Conservation (phyloP, 2,329 filamentous ascomycete species). For the Epichloe sylvatica region DNA sequence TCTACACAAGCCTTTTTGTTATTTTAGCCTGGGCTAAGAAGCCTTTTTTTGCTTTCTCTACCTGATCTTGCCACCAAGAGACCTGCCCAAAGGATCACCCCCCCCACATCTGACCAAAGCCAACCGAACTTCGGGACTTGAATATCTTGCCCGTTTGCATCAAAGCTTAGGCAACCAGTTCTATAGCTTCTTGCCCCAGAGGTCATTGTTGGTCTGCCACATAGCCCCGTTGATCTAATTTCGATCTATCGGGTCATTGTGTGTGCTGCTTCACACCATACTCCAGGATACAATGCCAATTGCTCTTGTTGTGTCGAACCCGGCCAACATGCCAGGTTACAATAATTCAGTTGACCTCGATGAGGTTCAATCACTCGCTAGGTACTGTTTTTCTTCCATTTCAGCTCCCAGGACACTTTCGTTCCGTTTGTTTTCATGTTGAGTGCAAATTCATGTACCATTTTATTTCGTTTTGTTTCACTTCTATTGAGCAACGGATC, state of each 20-base stretch:
- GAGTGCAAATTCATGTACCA: constrained; percentile 7
- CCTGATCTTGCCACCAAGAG: constrained; percentile 9
- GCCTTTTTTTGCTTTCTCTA: constrained; percentile 8
- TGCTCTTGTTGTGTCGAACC: constrained; percentile 33
- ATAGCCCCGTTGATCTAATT: constrained; percentile 3
- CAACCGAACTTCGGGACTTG: constrained; percentile 11
- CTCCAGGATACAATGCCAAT: constrained; percentile 27
- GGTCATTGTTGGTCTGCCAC: constrained; percentile 1
- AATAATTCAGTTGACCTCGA: constrained; percentile 39
- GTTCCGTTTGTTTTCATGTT: constrained; percentile 14
- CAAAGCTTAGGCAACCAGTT: constrained; percentile 4
- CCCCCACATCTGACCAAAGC: constrained; percentile 1
- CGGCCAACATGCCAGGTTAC: constrained; percentile 40
- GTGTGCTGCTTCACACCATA: constrained; percentile 2
- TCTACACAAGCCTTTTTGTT: constrained; percentile 4
- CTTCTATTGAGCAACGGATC: constrained; percentile 6
- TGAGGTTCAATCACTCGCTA: constrained; percentile 46
- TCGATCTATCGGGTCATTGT: constrained; percentile 2
- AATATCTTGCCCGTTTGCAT: constrained; percentile 16
- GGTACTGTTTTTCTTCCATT: constrained; percentile 43
- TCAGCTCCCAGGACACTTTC: constrained; percentile 25
- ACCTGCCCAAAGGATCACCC: constrained; percentile 7
- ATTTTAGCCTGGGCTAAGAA: constrained; percentile 9
- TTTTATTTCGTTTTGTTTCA: constrained; percentile 14
- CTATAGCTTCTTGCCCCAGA: constrained; percentile 10